Evolutionary conservation across 805 yeast genomes (phyloP).

Genomic region (Torulaspora indica): DNA sequence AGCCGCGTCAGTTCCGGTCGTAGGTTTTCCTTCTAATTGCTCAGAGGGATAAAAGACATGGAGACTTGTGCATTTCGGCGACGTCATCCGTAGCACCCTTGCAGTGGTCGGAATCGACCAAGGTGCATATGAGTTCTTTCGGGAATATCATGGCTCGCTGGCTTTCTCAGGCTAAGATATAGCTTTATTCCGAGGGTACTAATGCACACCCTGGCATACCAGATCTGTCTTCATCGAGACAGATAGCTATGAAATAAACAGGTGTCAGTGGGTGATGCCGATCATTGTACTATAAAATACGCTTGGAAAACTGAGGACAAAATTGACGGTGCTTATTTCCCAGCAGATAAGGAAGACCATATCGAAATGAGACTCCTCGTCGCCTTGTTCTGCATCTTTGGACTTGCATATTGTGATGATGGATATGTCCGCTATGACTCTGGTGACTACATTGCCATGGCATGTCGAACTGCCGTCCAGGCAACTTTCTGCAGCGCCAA

Average conservation of each 20-base stretch:
- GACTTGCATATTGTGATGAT: not conserved
- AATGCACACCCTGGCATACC: not conserved
- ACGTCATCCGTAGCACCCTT: too few relatives aligned
- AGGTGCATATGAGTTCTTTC: too few relatives aligned
- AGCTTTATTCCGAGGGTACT: not conserved
- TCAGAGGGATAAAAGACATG: too few relatives aligned
- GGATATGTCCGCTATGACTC: slow-evolving; percentile 19
- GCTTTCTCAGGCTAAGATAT: too few relatives aligned
- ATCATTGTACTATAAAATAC: not conserved
- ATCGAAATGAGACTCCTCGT: slow-evolving; percentile 1
- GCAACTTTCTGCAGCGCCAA: slow-evolving; percentile 28
- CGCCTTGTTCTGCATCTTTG: not conserved
- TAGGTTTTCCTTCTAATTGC: too few relatives aligned
- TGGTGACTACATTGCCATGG: slow-evolving; percentile 19
- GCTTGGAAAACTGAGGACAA: not conserved
- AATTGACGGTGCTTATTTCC: not conserved
- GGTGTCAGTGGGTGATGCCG: not conserved
- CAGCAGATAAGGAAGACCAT: not conserved
- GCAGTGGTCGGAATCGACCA: too few relatives aligned
- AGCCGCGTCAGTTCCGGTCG: too few relatives aligned
- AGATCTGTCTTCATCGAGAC: not conserved
- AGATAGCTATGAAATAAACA: too few relatives aligned
- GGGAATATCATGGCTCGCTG: too few relatives aligned
- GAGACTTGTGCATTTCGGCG: too few relatives aligned
- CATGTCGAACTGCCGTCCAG: slow-evolving; percentile 28